A percentile compares a stretch with the other conserved stretches of the same genome.
Evolutionary conservation across 2,329 filamentous ascomycete genomes (phyloP).

Genomic region (Saccharata proteae): DNA sequence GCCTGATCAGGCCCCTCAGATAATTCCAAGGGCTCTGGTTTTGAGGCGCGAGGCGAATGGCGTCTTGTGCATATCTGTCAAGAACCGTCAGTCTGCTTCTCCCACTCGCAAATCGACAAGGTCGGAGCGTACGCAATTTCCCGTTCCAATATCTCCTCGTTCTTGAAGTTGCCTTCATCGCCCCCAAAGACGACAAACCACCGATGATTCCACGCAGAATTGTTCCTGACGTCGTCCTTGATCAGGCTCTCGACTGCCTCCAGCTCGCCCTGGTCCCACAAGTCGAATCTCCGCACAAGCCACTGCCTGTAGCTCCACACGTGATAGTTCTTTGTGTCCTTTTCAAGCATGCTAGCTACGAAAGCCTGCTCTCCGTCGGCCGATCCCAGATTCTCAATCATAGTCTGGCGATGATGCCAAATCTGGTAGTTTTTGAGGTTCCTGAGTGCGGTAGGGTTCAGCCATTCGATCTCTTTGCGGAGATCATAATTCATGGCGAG

Average conservation of each 20-base stretch:
- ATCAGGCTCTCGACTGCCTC: conserved; percentile 61
- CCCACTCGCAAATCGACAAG: not conserved
- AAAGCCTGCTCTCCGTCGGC: conserved; percentile 61
- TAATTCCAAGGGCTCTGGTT: conserved; percentile 96
- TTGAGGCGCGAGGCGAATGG: conserved; percentile 71
- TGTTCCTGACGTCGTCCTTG: conserved; percentile 76
- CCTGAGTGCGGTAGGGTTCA: conserved; percentile 69
- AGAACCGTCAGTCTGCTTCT: conserved; percentile 10
- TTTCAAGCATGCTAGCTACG: conserved; percentile 64
- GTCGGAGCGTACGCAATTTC: conserved; percentile 45
- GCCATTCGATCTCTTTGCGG: conserved; percentile 65
- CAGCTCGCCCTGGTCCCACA: conserved; percentile 52
- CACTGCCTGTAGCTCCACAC: conserved; percentile 92
- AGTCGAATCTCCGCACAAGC: conserved; percentile 52
- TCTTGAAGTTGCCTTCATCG: conserved; percentile 26
- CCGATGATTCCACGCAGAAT: conserved; percentile 94
- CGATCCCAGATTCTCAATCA: conserved; percentile 45
- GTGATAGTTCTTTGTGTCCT: conserved; percentile 95
- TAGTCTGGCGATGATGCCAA: conserved; percentile 57
- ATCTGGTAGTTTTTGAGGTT: conserved; percentile 99
- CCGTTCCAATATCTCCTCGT: conserved; percentile 50
- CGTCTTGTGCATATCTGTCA: conserved; percentile 46
- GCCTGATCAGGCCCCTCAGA: conserved; percentile 60
- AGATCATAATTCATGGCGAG: conserved; percentile 54
- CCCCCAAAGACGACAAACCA: conserved; percentile 81